phyloP scores from a whole-genome alignment of 1,284 basidiomycete genomes.

The Fomes fomentarius region DNA sequence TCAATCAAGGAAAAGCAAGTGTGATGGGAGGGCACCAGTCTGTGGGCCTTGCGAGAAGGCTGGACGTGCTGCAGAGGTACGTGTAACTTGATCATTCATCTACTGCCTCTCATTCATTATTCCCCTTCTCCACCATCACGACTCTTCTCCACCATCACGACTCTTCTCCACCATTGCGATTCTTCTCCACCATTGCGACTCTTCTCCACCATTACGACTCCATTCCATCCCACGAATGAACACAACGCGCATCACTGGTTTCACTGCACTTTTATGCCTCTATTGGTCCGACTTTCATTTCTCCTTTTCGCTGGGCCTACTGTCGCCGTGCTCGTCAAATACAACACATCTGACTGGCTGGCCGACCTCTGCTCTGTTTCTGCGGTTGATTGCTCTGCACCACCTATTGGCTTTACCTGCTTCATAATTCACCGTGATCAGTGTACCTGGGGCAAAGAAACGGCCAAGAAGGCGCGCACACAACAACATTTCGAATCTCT shows the following conservation, averaged over 20 bases:
- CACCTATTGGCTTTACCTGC: not conserved
- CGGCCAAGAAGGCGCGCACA: slow-evolving; percentile 49
- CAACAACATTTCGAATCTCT: slow-evolving; percentile 59
- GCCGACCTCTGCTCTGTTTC: not conserved
- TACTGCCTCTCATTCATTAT: not conserved
- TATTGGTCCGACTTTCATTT: too few species aligned
- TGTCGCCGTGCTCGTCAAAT: too few species aligned
- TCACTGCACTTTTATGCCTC: too few species aligned
- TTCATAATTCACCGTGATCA: slow-evolving; percentile 24
- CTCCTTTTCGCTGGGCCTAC: too few species aligned
- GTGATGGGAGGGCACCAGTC: slow-evolving; percentile 52
- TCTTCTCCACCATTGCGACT: too few species aligned
- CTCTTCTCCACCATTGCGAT: too few species aligned
- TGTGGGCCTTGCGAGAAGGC: slow-evolving; percentile 48
- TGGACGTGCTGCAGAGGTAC: slow-evolving; percentile 47
- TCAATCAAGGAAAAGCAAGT: slow-evolving; percentile 60
- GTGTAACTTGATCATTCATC: slow-evolving; percentile 7
- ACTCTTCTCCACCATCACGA: too few species aligned
- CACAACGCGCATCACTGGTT: too few species aligned
- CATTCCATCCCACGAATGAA: too few species aligned
- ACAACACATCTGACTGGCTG: too few species aligned
- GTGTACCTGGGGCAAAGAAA: slow-evolving; percentile 60
- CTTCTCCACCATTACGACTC: too few species aligned
- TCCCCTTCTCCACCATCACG: not conserved
- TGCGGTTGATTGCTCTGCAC: not conserved